These are phyloP conservation scores for Claviceps digitariae DNA, from an alignment of 2,329 filamentous ascomycete species.

Conservation along the genomic window DNA sequence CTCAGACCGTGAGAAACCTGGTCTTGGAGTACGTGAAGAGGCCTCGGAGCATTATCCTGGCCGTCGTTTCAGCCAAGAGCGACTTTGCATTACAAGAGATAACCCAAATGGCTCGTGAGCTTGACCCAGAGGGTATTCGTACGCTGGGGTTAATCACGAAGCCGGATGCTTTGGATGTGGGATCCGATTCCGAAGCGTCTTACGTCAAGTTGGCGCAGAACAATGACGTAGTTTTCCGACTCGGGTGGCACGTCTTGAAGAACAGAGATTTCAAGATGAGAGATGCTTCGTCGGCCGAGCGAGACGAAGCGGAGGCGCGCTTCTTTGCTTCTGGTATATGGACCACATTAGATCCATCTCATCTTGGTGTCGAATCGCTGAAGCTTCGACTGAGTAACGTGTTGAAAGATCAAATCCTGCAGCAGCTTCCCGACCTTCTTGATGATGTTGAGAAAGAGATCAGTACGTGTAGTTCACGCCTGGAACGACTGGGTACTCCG, in stretches of 20 bases:
- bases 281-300: slow-evolving; percentile 15
- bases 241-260: slow-evolving; percentile 40
- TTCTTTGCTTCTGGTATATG: slow-evolving; percentile 33
- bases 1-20: slow-evolving; percentile 15
- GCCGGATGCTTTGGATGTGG: slow-evolving; percentile 25
- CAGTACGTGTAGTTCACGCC: slow-evolving; percentile 17
- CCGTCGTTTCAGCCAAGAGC: slow-evolving; percentile 40
- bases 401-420: slow-evolving; percentile 31
- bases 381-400: slow-evolving; percentile 35
- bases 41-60: slow-evolving; percentile 43
- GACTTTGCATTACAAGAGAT: slow-evolving; percentile 45
- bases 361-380: slow-evolving; percentile 35
- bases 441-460: slow-evolving; percentile 27
- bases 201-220: slow-evolving; percentile 32
- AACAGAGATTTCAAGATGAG: slow-evolving; percentile 26
- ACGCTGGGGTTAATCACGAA: slow-evolving; percentile 46
- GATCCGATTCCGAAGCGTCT: slow-evolving; percentile 24
- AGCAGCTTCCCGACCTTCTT: slow-evolving; percentile 31
- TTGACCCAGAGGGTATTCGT: slow-evolving; percentile 17
- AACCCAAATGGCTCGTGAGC: slow-evolving; percentile 1
- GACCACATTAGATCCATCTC: slow-evolving; percentile 18
- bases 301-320: slow-evolving; percentile 24
- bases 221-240: slow-evolving; percentile 29
- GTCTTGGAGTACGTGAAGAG: slow-evolving; percentile 43
- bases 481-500: slow-evolving; percentile 35